phyloP scores from a whole-genome alignment of 2,329 filamentous ascomycete genomes.

The Chaetothyriales sp. region DNA sequence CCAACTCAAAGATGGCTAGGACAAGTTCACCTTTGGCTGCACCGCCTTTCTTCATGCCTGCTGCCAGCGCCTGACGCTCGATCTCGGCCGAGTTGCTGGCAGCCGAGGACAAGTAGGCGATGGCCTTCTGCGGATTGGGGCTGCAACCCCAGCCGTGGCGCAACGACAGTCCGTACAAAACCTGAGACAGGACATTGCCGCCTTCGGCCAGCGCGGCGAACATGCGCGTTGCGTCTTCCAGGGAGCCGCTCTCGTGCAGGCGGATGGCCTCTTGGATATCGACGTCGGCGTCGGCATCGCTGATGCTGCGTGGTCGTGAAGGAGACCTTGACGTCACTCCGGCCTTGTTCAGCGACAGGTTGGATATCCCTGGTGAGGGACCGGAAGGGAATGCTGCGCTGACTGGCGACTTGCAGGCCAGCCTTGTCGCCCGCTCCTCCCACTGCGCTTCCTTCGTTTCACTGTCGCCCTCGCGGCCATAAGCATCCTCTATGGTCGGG shows the following conservation, averaged over 20 bases:
- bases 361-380: background rate
- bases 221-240: constrained; percentile 66
- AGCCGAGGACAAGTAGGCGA: constrained; percentile 74
- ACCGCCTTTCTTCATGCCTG: constrained; percentile 84
- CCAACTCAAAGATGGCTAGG: constrained; percentile 85
- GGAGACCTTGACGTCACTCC: constrained; percentile 3
- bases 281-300: constrained; percentile 25
- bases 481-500: constrained; percentile 50
- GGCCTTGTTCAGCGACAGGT: constrained; percentile 5
- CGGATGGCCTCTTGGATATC: constrained; percentile 93
- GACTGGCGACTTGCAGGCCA: constrained; percentile 38
- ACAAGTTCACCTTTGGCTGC: constrained; percentile 92
- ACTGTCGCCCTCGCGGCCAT: constrained; percentile 34
- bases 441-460: constrained; percentile 59
- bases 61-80: constrained; percentile 69
- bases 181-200: constrained; percentile 83
- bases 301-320: constrained; percentile 16
- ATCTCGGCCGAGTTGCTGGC: constrained; percentile 81
- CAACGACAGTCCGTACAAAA: constrained; percentile 66
- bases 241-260: constrained; percentile 72
- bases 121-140: constrained; percentile 56
- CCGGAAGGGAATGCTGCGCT: constrained; percentile 1
- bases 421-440: constrained; percentile 85
- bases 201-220: constrained; percentile 77
- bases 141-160: constrained; percentile 89